Base-by-base conservation (phyloP, 306 rosid species). In the Pueraria montana region DNA sequence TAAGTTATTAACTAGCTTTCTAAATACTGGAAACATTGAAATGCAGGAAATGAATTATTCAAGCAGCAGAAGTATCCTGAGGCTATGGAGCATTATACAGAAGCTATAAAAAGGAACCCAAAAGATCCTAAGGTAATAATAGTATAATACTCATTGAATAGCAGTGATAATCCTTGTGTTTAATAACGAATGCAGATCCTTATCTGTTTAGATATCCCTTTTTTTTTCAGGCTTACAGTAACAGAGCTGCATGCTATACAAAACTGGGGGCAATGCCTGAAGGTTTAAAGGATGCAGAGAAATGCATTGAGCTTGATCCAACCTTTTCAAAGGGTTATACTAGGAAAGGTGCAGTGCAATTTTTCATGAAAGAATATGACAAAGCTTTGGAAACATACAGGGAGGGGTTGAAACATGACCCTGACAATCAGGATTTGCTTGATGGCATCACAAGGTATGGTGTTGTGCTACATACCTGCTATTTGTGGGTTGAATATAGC, bases 211-310 rank as follows among this genome's bases (percentile, higher is more conserved):
- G 20, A 2, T 73, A 18, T 21, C 53, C n/a, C 21, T 50, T 74
- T 49, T 74, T 64, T 12, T 79, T 87, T 43, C 89, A 95, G 98
- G 89, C 92, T 24, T 93, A 91, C 84, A 95, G 98, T 40, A 95
- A 95, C 74, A 89, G 99, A 84, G 99, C 97, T 56, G 98, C 99
- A 42, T 87, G 98, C 88, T 95, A 95, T 80, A 95, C 97, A 18
- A 95, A 93, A 85, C 86, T 93, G 69, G 97, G 98, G 77, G 99
- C 98, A 23, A 78, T 95, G 89, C 99, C 99, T 2, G 99, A 95
- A 88, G 99, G 97, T 69, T 86, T 95, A 79, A 95, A 93, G 79
- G 99, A 95, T 86, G 98, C 99, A 1, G 98, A 92, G 76, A 95
- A 89, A 89, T 95, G 99, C 88, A 89, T 95, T 79, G 98, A 92